Conservation (phyloP, 169 alveolate genomes). For the Cyclospora cayetanensis region DNA sequence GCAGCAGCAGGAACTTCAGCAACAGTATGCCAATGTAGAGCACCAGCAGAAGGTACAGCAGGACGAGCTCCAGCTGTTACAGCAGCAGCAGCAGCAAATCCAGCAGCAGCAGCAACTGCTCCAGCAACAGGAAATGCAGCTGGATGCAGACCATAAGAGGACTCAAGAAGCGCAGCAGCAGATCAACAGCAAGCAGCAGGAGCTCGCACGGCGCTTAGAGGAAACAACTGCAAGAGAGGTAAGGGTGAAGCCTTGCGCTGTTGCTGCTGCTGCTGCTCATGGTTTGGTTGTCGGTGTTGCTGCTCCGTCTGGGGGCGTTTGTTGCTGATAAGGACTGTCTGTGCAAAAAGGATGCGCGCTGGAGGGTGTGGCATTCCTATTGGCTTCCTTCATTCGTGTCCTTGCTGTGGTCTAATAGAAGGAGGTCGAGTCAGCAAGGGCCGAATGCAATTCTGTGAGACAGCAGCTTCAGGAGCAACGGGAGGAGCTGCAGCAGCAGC, state of each 20-base stretch:
- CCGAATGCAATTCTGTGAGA: not conserved
- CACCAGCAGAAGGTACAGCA: constrained; percentile 25
- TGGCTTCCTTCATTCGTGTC: not conserved
- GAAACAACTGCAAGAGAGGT: not conserved
- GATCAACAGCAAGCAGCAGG: constrained; percentile 8
- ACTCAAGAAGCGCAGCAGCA: too few species aligned
- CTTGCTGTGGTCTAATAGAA: constrained; percentile 1
- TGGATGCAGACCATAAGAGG: not conserved
- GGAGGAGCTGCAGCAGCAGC: constrained; percentile 10
- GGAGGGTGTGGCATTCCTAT: not conserved
- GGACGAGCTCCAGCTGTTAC: constrained; percentile 18
- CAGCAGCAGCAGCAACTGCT: not conserved
- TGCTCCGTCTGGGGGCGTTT: too few species aligned
- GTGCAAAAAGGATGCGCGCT: too few species aligned
- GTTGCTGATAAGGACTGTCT: not conserved
- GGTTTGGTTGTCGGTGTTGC: not conserved
- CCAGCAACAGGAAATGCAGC: not conserved
- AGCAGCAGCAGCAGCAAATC: constrained; percentile 32
- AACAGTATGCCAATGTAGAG: constrained; percentile 5
- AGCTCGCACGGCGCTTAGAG: not conserved
- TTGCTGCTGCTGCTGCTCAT: constrained; percentile 38
- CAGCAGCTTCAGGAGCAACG: constrained; percentile 2
- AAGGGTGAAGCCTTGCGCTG: not conserved
- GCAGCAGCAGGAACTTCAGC: constrained; percentile 15
- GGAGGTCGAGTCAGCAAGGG: not conserved